These are phyloP conservation scores for Saccharum spontaneum DNA, from an alignment of 176 grass and related monocot genomes.

Conservation along the genomic window DNA sequence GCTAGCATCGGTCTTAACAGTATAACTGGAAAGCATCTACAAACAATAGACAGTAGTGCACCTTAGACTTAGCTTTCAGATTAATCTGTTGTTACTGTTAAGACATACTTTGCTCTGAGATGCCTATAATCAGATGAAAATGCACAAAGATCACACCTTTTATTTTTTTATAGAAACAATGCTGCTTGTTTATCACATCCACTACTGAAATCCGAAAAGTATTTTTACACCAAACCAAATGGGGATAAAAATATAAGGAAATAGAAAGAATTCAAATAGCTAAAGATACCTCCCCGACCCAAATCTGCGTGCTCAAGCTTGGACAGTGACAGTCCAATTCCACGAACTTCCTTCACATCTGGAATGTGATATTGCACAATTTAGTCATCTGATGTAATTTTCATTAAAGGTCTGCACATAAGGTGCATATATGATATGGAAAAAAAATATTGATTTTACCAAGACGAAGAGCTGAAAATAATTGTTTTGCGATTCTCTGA, in stretches of 20 bases:
- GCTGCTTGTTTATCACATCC: conserved; percentile 8
- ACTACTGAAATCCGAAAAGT: background rate
- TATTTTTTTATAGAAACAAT: background rate
- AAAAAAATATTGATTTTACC: conserved; percentile 50
- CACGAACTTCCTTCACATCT: conserved; percentile 97
- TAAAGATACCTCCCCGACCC: conserved; percentile 52
- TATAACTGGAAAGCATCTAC: background rate
- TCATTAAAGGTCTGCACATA: background rate
- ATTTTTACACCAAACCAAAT: background rate
- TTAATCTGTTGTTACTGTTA: background rate
- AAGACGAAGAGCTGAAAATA: conserved; percentile 70
- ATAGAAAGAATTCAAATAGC: conserved; percentile 9
- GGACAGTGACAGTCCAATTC: conserved; percentile 82
- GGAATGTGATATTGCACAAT: conserved; percentile 11
- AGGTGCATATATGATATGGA: background rate
- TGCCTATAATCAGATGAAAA: conserved; percentile 1
- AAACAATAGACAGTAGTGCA: background rate
- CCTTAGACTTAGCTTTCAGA: background rate
- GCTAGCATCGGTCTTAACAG: background rate
- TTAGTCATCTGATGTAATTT: conserved; percentile 17
- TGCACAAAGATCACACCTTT: background rate
- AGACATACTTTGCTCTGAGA: background rate
- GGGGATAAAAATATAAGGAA: conserved; percentile 16
- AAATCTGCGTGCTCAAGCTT: conserved; percentile 67
- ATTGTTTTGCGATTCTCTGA: conserved; percentile 73